A percentile compares a stretch with the other conserved stretches of the same genome.
Evolutionary conservation across 345 rosid genomes (phyloP).

Genomic region (Gynandropsis gynandra): DNA sequence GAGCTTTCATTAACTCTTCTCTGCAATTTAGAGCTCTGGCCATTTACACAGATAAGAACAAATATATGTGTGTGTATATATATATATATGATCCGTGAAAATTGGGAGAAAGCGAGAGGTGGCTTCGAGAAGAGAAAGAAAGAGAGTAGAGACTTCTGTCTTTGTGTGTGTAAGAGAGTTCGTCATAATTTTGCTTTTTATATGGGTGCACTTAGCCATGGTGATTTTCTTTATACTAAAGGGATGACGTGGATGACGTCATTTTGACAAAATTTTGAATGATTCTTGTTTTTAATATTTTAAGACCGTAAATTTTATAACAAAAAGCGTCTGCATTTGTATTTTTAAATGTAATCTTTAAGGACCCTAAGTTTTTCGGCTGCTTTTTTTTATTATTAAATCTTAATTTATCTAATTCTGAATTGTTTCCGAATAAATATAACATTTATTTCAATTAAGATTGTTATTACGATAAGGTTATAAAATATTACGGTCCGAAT

Average conservation of each 20-base stretch:
- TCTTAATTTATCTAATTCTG: background rate
- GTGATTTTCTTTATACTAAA: slow-evolving; percentile 3
- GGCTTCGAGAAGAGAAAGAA: slow-evolving; percentile 2
- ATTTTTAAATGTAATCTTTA: background rate
- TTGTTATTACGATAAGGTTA: too few species aligned
- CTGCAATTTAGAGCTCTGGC: slow-evolving; percentile 39
- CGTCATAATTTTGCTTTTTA: slow-evolving; percentile 14
- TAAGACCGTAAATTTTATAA: background rate
- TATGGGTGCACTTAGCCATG: slow-evolving; percentile 14
- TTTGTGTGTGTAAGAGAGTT: slow-evolving; percentile 19
- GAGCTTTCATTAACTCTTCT: slow-evolving; percentile 59
- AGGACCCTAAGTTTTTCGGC: too few species aligned
- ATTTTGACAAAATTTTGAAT: background rate
- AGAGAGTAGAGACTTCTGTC: background rate
- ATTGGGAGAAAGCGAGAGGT: background rate
- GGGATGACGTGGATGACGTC: slow-evolving; percentile 11
- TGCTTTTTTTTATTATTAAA: too few species aligned
- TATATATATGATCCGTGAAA: too few species aligned
- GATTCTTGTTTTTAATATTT: background rate
- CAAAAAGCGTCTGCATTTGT: background rate
- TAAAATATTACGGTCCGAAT: too few species aligned
- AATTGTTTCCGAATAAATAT: background rate
- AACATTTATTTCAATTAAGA: too few species aligned
- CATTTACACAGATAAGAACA: slow-evolving; percentile 8
- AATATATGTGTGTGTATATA: background rate